Base-by-base conservation (phyloP, 2,329 filamentous ascomycete species). In the Epichloe gansuensis region DNA sequence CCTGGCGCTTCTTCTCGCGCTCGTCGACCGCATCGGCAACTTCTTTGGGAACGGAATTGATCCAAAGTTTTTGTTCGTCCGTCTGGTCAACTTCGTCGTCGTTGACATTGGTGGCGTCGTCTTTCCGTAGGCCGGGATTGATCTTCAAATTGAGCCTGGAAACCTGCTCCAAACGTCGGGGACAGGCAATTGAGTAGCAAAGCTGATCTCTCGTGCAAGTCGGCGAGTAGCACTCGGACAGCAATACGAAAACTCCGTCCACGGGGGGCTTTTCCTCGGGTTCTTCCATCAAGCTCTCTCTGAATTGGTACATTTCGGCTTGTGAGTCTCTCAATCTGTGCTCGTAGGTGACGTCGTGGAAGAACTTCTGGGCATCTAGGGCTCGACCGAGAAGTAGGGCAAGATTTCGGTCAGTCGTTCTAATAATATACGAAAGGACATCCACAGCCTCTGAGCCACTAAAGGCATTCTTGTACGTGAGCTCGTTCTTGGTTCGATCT, bases 331-430 rank as follows among this genome's bases (percentile, higher is more conserved):
- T 86, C 61, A 98, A 73, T 47, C 93, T 81, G 68, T 98, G 93
- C 61, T 96, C 91, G 68, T 98, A 98, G 0, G 91, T 96, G 49
- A 97, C 93, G 75, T 98, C 93, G 71, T 98, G 93, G 66, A 98
- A 98, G 72, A 95, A 96, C 66, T 97, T 97, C 65, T 98, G 93
- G 25, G 93, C 93, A 70, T 98, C 93, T 55, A 98, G 73, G 42
- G 93, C 89, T 64, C 93, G 81, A 56, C 93, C 93, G 15, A 98
- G 74, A 9, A 98, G 79, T 47, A 98, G 74, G 11, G 93, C 93
- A 55, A 98, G 74, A 65, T 98, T 98, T 54, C 93, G 82, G 68
- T 98, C 93, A 0, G 89, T 95, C 1, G 93, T 98, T 63, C 94
- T 86, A 68, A 98, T 97, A 58, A 98, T 97, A 64, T 94, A 95